phyloP scores from a whole-genome alignment of 306 rosid species.

The Betula pendula region DNA sequence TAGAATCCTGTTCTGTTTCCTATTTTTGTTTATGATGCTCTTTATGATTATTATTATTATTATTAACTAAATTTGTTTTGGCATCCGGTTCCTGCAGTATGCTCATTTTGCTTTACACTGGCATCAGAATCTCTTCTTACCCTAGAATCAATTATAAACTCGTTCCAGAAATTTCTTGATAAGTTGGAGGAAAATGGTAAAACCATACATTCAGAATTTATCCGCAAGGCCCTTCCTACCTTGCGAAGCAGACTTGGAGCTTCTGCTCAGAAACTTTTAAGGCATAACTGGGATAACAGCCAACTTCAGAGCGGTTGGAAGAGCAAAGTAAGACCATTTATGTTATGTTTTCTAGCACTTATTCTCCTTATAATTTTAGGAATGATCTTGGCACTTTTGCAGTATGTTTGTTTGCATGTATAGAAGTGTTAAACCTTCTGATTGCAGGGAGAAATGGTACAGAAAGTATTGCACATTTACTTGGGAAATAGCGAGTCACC shows the following conservation, averaged over 20 bases:
- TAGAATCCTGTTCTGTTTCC: constrained; percentile 1
- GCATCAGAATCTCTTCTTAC: constrained; percentile 44
- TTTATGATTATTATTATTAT: background rate
- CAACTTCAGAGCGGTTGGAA: constrained; percentile 33
- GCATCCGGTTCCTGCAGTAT: constrained; percentile 31
- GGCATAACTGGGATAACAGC: constrained; percentile 34
- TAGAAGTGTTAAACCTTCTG: constrained; percentile 5
- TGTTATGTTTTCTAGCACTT: constrained; percentile 4
- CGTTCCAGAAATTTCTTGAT: constrained; percentile 23
- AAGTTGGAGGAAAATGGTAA: constrained; percentile 31
- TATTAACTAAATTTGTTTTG: background rate
- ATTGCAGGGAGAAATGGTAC: constrained; percentile 38
- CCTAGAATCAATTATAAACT: constrained; percentile 31
- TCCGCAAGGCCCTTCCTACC: constrained; percentile 27
- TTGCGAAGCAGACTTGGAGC: constrained; percentile 33
- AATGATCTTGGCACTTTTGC: background rate
- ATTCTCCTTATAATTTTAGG: constrained; percentile 4
- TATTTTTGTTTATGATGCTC: background rate
- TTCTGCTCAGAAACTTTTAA: constrained; percentile 39
- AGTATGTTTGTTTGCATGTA: background rate
- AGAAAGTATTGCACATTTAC: constrained; percentile 38
- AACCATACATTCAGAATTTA: constrained; percentile 18
- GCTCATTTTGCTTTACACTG: constrained; percentile 41
- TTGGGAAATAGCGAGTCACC: constrained; percentile 38
- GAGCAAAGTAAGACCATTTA: constrained; percentile 26